Percentiles rank a stretch among this genome's conserved stretches.
Conservation (phyloP, 148 eudicot species). For the Vaccinium myrtillus region DNA sequence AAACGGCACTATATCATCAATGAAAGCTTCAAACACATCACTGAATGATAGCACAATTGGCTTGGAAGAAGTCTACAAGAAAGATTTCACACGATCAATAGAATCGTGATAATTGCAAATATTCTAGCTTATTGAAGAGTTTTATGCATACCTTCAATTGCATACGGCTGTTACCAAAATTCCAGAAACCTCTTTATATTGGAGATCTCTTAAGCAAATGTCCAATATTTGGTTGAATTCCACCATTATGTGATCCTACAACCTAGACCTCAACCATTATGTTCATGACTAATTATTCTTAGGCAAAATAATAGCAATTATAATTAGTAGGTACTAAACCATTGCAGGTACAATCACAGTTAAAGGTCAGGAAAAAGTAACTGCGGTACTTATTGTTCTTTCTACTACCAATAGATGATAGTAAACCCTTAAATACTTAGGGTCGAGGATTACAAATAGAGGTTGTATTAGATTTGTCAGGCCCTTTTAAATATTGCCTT, state of each 20-base stretch:
- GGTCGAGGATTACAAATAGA: neutral
- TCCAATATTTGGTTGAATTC: neutral
- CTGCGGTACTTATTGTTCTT: no score
- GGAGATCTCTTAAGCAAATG: neutral
- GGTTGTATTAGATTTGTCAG: neutral
- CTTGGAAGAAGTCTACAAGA: constrained; percentile 51
- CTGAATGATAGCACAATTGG: constrained; percentile 45
- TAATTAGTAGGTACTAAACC: neutral
- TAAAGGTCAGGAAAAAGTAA: neutral
- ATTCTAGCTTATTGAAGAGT: neutral
- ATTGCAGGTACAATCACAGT: neutral
- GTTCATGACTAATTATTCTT: neutral
- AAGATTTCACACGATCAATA: constrained; percentile 12
- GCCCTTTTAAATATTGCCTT: neutral
- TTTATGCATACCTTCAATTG: neutral
- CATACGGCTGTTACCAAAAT: neutral
- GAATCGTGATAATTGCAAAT: neutral
- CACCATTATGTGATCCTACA: neutral
- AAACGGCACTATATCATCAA: constrained; percentile 65
- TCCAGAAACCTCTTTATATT: neutral
- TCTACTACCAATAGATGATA: no score
- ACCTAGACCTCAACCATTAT: neutral
- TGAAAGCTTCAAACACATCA: constrained; percentile 53
- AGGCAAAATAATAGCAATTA: neutral
- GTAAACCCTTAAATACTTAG: no score